Evolutionary conservation across 257 asterid species (phyloP), one percentile per base, ranked within the genome.

Genomic region (Gentiana macrophylla): DNA sequence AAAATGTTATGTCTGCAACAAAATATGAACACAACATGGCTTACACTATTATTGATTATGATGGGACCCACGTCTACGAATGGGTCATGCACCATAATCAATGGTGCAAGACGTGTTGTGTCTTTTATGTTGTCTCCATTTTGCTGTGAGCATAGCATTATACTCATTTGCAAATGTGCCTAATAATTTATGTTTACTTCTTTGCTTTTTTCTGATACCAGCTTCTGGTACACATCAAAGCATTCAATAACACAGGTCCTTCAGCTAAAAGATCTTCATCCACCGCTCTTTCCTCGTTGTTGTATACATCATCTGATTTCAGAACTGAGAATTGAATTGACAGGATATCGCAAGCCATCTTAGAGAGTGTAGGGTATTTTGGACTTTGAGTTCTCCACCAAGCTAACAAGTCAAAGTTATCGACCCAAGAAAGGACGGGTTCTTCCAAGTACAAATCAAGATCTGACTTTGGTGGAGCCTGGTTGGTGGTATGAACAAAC

Each of bases 281-380:
- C 12, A 52, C 50, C n/a, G n/a, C 32, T 56, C 62, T 35, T 32
- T 59, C 52, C 52, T 45, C 55, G 33, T 47, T 32, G 37, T 53
- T 48, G 51, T 48, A 67, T 6, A 62, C 72, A 41, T 61, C 53
- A 44, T 44, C 4, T 41, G 66, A 54, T 11, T 37, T 61, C 2
- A 47, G 57, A 49, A 67, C 67, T 12, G 72, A 67, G 7, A 53
- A 36, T 12, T 66, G 67, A 45, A 67, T 67, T 32, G 72, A 4
- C 61, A 24, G 24, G 24, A 24, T 24, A 24, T 24, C 24, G 24
- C 24, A 1, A 24, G 24, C 24, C 24, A 24, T 24, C 1, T 24
- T 24, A 24, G 24, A 24, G 24, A 24, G 24, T 24, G 24, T 24
- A 24, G 24, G 24, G 24, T 24, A 24, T 24, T 24, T 24, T 24